Conservation (phyloP, 2,329 filamentous ascomycete genomes). For the Periconia sp. region DNA sequence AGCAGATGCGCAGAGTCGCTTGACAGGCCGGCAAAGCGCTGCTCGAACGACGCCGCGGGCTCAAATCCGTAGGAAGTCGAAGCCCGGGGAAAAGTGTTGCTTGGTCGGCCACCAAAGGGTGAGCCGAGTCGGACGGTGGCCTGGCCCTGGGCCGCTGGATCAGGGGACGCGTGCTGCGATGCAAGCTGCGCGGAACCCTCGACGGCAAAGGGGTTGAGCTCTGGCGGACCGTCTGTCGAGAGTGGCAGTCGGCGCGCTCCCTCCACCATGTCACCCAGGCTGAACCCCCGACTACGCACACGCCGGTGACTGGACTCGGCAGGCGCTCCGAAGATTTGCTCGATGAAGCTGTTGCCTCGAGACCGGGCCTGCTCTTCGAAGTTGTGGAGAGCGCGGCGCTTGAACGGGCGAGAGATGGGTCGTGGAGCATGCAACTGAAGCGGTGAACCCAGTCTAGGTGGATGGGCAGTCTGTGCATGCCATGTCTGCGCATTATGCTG, state of each 20-base stretch:
- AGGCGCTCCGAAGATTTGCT: conserved; percentile 54
- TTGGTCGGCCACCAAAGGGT: conserved; percentile 51
- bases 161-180: conserved; percentile 27
- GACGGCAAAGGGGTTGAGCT: conserved; percentile 37
- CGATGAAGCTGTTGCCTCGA: conserved; percentile 49
- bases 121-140: conserved; percentile 54
- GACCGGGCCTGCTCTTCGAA: conserved; percentile 54
- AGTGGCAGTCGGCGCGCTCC: conserved; percentile 58
- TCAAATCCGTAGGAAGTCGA: conserved; percentile 46
- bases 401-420: conserved; percentile 59
- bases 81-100: conserved; percentile 56
- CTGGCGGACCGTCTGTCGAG: conserved; percentile 58
- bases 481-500: conserved; percentile 40
- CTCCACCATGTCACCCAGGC: conserved; percentile 61
- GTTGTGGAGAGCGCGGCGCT: conserved; percentile 63
- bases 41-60: conserved; percentile 45
- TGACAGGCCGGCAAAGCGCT: conserved; percentile 42
- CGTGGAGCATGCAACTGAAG: conserved; percentile 61
- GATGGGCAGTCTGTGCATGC: conserved; percentile 35
- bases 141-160: conserved; percentile 35
- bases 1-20: conserved; percentile 29
- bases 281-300: conserved; percentile 67
- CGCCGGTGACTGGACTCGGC: conserved; percentile 61
- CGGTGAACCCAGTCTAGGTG: conserved; percentile 56
- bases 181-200: conserved; percentile 29